phyloP scores from a whole-genome alignment of 768 basidiomycete species.

The Sistotremastrum niveocremeum region DNA sequence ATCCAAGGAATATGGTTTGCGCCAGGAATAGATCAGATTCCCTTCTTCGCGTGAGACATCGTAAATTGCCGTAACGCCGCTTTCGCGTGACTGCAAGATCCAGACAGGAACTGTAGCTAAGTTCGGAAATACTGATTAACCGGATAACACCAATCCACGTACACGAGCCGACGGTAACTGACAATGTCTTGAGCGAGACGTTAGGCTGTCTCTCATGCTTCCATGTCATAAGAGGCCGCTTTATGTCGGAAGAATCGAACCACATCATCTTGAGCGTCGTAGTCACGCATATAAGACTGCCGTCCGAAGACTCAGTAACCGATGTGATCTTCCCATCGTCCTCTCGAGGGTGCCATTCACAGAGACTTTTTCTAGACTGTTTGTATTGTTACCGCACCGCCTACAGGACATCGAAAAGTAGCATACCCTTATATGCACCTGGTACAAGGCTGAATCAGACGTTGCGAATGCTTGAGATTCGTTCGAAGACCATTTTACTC shows the following conservation, averaged over 20 bases:
- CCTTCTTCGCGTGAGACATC: slow-evolving; percentile 33
- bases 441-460: too few species aligned
- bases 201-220: slow-evolving; percentile 51
- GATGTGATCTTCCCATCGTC: slow-evolving; percentile 35
- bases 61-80: slow-evolving; percentile 47
- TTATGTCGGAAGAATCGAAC: slow-evolving; percentile 51
- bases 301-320: slow-evolving; percentile 29
- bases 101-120: slow-evolving; percentile 32
- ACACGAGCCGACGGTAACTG: slow-evolving; percentile 23
- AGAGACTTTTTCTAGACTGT: background rate
- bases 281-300: slow-evolving; percentile 36
- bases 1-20: slow-evolving; percentile 32
- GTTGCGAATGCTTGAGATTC: too few species aligned
- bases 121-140: background rate
- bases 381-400: slow-evolving; percentile 1
- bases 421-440: slow-evolving; percentile 4
- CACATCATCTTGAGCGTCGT: slow-evolving; percentile 55
- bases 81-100: slow-evolving; percentile 45
- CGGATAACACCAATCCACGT: slow-evolving; percentile 4
- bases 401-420: slow-evolving; percentile 23
- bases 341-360: background rate
- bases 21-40: slow-evolving; percentile 32
- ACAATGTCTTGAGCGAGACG: slow-evolving; percentile 35
- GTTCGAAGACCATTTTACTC: too few species aligned
- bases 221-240: slow-evolving; percentile 43